Evolutionary conservation across 805 yeast genomes (phyloP), one percentile per base, ranked within the genome.

Genomic region (Kregervanrija delftensis): DNA sequence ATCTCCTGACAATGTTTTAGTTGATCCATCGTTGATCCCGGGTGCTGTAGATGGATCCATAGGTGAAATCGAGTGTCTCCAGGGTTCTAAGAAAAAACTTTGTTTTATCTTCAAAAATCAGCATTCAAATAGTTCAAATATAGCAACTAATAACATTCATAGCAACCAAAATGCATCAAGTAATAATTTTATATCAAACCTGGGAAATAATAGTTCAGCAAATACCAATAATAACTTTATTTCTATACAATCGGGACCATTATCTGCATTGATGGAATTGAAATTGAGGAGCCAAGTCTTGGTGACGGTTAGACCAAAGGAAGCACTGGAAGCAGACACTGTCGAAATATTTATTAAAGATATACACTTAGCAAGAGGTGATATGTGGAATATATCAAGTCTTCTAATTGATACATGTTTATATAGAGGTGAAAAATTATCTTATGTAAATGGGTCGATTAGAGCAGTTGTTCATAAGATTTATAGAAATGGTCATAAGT

Each of bases 341-440:
- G 76, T 90, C 3, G 98, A 93, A 56, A 65, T 93, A 5, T 80
- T 80, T 58, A 75, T 88, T 43, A 86, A 81, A 54, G 97, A 93
- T 55, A 71, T 87, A 15, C 78, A 84, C 51, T 65, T 93, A 12
- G 79, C 96, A 3, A 69, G 99, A 52, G 96, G 95, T 48, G 93
- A 88, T 54, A 91, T 90, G 89, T 93, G 98, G 96, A 71, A 76
- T 22, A 66, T 91, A 11, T 78, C 95, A 0, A 71, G 86, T 1
- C 57, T 71, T 14, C 51, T 91, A 43, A 72, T 73, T 0, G 78
- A 78, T 9, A 65, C 76, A 6, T 86, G 96, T 60, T 73, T 86
- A 2, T 79, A 84, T 56, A 68, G 71, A 9, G 75, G 79, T 6
- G 90, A 89, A 59, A 71, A 79, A 43, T 57, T 90, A 0, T 64